These are phyloP conservation scores for Melastoma malabathricum DNA, from an alignment of 345 rosid genomes.

Conservation along the genomic window DNA sequence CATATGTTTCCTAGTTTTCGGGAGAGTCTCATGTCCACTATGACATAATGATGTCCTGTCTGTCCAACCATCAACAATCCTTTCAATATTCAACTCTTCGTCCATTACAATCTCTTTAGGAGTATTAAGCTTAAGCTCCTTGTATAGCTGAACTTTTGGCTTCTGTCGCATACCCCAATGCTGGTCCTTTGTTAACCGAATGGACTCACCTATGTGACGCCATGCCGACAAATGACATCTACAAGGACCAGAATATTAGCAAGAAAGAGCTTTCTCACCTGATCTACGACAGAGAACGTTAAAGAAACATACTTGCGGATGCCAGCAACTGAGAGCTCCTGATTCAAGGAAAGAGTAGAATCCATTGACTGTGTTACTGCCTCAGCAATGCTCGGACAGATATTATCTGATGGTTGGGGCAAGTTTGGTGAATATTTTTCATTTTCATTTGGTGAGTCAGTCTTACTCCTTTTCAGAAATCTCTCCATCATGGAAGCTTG, in stretches of 20 bases:
- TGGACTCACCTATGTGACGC: constrained; percentile 37
- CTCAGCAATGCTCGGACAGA: constrained; percentile 21
- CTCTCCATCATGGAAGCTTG: constrained; percentile 91
- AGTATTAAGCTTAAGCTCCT: constrained; percentile 54
- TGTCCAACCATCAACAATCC: constrained; percentile 34
- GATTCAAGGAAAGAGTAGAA: constrained; percentile 33
- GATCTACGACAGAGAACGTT: not conserved
- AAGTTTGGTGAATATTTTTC: constrained; percentile 19
- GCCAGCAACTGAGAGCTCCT: constrained; percentile 28
- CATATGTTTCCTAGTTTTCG: constrained; percentile 21
- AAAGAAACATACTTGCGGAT: constrained; percentile 42
- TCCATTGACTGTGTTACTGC: constrained; percentile 45
- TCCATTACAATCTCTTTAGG: constrained; percentile 18
- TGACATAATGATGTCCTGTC: constrained; percentile 19
- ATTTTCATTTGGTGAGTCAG: constrained; percentile 15
- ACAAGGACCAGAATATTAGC: constrained; percentile 3
- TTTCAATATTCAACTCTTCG: constrained; percentile 36
- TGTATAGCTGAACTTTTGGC: constrained; percentile 57
- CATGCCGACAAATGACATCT: constrained; percentile 70
- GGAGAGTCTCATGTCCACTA: constrained; percentile 13
- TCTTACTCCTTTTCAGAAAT: constrained; percentile 57
- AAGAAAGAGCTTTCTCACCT: not conserved
- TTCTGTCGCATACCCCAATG: constrained; percentile 69
- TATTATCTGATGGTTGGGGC: constrained; percentile 9
- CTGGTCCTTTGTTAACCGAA: constrained; percentile 27